These are phyloP conservation scores for Fusarium papillatum DNA, from an alignment of 2,329 filamentous ascomycete species.

Conservation along the genomic window DNA sequence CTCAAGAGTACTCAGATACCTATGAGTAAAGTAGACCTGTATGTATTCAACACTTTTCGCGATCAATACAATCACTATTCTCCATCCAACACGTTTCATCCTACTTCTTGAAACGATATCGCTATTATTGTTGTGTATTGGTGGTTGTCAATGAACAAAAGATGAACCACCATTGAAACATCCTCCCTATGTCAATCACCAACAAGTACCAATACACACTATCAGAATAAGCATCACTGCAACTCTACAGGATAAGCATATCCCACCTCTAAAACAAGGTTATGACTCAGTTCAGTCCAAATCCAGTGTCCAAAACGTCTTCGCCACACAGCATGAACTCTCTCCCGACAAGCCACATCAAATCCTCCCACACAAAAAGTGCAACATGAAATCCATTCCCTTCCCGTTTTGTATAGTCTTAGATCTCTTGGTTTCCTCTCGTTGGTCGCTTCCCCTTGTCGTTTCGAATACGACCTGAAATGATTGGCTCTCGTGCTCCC, in stretches of 20 bases:
- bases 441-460: conserved; percentile 4
- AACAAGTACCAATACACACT: rapidly evolving
- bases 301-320: conserved; percentile 18
- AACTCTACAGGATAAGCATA: neutral
- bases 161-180: neutral
- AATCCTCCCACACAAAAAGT: neutral
- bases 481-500: conserved; percentile 33
- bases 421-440: neutral
- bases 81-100: rapidly evolving
- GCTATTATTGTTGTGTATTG: neutral
- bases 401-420: neutral
- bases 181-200: neutral
- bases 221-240: neutral
- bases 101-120: neutral
- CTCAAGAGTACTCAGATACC: neutral
- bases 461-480: neutral
- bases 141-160: neutral
- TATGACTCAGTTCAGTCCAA: conserved; percentile 30
- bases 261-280: neutral
- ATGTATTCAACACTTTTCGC: neutral
- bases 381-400: neutral
- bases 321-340: conserved; percentile 4
- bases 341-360: conserved; percentile 8
- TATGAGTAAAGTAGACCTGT: neutral
- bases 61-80: neutral